Evolutionary conservation across 495 filamentous ascomycete species (phyloP), one percentile per base, ranked within the genome.

Genomic region (Xylaria curta): DNA sequence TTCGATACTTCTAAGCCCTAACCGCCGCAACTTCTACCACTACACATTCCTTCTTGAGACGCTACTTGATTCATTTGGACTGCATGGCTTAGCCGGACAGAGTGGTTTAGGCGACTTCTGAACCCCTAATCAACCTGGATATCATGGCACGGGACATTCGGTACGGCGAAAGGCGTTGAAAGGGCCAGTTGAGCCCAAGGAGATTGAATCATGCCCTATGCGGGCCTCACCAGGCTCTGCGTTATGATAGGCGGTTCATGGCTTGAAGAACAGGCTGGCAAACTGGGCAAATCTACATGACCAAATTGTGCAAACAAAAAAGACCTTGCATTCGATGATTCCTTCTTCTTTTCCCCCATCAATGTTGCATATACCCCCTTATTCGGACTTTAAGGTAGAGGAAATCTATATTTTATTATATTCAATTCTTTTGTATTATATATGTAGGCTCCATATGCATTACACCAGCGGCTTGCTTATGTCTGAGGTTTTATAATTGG

Each of bases 141-240:
- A 71, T 58, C 51, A 42, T 53, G 69, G 62, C 36, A 71, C 36
- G 47, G 47, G 26, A 56, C 49, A 42, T 28, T 67, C 49, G 65
- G 65, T 67, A 67, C 33, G 65, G 49, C 60, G 62, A 66, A 71
- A 71, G 69, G 69, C 69, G 69, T 66, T 71, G 58, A 66, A 71
- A 17, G 69, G 69, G 46, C 49, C 38, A 40, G 21, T 65, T 47
- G 69, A 71, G 58, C 51, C 49, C 53, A 56, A 65, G 65, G 69
- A 65, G 36, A 42, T 31, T 46, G 10, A 38, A 46, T 51, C 12
- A 38, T 44, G 49, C 51, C 51, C 61, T 63, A 66, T 51, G 12
- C 38, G 9, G 19, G 62, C 40, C 69, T 66, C n/a, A 6, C 38
- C 7, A 33, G 62, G 69, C 51, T 54, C 10, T 59, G 26, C n/a